Evolutionary conservation across 2,329 filamentous ascomycete genomes (phyloP), one percentile per base, ranked within the genome.

Genomic region (Magnaporthiopsis incrustans): DNA sequence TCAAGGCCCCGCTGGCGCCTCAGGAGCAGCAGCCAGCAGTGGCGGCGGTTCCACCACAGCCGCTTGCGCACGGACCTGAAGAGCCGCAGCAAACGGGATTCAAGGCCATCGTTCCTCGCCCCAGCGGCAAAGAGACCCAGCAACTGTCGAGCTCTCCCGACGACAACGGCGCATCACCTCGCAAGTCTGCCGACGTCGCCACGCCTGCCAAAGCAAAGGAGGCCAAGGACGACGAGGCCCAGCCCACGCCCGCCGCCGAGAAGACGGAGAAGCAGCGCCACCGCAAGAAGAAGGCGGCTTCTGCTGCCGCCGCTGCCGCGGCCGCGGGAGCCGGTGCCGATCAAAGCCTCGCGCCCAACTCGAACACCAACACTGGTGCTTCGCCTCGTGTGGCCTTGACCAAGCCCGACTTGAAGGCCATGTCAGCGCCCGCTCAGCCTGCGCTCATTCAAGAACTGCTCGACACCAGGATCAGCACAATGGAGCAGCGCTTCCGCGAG

Each of bases 211-310:
- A 78, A 68, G 63, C 72, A 65, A 80, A 78, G 71, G 70, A 60
- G 32, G 27, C 27, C 58, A 84, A 81, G 71, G 81, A 84, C 58
- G 76, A 79, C 33, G 81, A 83, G 67, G 71, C 75, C 7, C 68
- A 69, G 61, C 67, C 67, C 18, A 61, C 59, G n/a, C 67, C 64
- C 25, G 68, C 69, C 32, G 68, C 76, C 0, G 87, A 90, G 67
- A 89, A 86, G 76, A 70, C 77, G 1, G 89, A 91, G 70, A 83
- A 83, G 71, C 86, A 84, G 70, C 72, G 77, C 44, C 76, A 82
- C 56, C 90, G 88, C 78, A 91, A 91, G 81, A 94, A 82, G 66
- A 80, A 79, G 65, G 74, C 75, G 7, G 74, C 76, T 33, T 74
- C 73, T 0, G 73, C 76, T 2, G 73, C 77, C 8, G 80, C 81